Percentiles rank a stretch among this genome's conserved stretches.
These are phyloP conservation scores for Penicillium atrosanguineum DNA, from an alignment of 495 filamentous ascomycete genomes.

Conservation along the genomic window DNA sequence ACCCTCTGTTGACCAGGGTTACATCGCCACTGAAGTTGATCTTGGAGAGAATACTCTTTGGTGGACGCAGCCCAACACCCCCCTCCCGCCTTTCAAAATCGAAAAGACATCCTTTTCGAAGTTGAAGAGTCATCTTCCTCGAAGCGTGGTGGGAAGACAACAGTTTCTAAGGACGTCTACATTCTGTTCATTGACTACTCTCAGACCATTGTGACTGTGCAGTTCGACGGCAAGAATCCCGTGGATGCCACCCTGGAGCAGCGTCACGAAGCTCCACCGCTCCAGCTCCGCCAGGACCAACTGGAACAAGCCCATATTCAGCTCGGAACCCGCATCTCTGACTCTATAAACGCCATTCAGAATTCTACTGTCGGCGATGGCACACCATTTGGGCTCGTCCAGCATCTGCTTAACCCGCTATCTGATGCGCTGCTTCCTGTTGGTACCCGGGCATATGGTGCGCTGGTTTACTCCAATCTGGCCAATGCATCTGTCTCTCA, in stretches of 20 bases:
- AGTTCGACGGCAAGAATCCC: constrained; percentile 73
- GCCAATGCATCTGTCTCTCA: constrained; percentile 88
- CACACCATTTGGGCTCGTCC: constrained; percentile 68
- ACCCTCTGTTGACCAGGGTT: constrained; percentile 69
- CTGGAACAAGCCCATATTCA: constrained; percentile 78
- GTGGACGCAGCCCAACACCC: constrained; percentile 73
- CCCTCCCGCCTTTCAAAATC: constrained; percentile 76
- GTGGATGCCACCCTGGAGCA: constrained; percentile 74
- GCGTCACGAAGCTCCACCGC: constrained; percentile 80
- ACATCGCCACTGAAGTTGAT: constrained; percentile 84
- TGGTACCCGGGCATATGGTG: constrained; percentile 84
- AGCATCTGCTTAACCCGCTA: constrained; percentile 73
- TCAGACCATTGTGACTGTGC: constrained; percentile 82
- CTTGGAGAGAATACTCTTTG: constrained; percentile 68
- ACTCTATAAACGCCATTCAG: constrained; percentile 64
- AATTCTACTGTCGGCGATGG: constrained; percentile 82
- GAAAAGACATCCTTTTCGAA: constrained; percentile 81
- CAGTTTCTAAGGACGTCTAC: constrained; percentile 74
- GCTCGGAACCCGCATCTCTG: constrained; percentile 72
- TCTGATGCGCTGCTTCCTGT: constrained; percentile 74
- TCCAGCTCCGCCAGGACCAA: constrained; percentile 86
- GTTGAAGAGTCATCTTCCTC: constrained; percentile 71
- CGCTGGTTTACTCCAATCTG: constrained; percentile 87
- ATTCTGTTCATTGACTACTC: constrained; percentile 93
- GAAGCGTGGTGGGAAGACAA: constrained; percentile 65